Percentiles rank a stretch among this genome's conserved stretches.
Evolutionary conservation across 371 early-diverging fungal species (phyloP).

Genomic region (Mortierella sp.): DNA sequence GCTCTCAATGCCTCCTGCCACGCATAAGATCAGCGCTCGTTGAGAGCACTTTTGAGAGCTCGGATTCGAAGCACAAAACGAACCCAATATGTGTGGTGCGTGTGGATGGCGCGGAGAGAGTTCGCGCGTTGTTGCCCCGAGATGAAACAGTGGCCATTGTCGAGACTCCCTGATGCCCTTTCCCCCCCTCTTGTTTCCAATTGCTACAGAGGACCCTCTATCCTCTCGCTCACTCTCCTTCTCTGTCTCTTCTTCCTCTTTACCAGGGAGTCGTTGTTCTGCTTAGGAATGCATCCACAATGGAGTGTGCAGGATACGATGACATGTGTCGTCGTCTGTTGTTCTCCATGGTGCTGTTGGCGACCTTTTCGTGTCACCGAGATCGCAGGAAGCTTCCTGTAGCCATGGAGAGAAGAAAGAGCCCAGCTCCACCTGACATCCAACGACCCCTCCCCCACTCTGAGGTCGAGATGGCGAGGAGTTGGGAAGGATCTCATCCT

Average conservation of each 20-base stretch:
- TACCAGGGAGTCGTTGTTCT: neutral
- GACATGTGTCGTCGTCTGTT: neutral
- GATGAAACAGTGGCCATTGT: neutral
- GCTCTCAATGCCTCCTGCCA: neutral
- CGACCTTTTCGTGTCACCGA: too few relatives aligned
- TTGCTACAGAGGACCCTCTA: neutral
- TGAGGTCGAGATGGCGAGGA: too few relatives aligned
- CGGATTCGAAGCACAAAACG: neutral
- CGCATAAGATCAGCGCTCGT: conserved; percentile 4
- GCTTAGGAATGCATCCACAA: neutral
- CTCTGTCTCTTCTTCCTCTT: neutral
- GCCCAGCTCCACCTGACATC: too few relatives aligned
- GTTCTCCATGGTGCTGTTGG: neutral
- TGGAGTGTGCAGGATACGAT: neutral
- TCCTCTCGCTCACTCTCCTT: neutral
- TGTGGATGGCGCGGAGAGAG: neutral
- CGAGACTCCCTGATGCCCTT: neutral
- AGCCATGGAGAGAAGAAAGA: too few relatives aligned
- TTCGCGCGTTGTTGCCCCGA: neutral
- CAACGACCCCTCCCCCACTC: too few relatives aligned
- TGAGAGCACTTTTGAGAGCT: neutral
- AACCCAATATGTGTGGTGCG: neutral
- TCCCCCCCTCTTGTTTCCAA: neutral
- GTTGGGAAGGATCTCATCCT: too few relatives aligned
- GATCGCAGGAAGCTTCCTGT: too few relatives aligned